phyloP scores from a whole-genome alignment of 352 stramenopile genomes.

The Albugo laibachii region DNA sequence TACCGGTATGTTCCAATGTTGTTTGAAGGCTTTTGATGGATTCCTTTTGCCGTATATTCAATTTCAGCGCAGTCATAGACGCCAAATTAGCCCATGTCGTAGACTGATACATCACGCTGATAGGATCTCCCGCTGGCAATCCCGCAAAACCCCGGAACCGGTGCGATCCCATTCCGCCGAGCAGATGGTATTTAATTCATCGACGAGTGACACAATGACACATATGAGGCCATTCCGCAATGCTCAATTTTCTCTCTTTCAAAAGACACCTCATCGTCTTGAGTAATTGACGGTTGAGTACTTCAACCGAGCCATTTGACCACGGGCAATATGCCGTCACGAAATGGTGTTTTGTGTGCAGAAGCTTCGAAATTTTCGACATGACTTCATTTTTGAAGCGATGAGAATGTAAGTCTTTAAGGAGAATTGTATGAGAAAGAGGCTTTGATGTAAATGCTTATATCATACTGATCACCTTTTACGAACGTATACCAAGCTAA shows the following conservation, averaged over 20 bases:
- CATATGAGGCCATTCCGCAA: constrained; percentile 3
- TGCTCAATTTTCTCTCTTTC: background rate
- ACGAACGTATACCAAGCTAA: no score
- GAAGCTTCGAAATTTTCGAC: constrained; percentile 2
- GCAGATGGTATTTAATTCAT: constrained; percentile 4
- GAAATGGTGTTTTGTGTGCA: constrained; percentile 3
- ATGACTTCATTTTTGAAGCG: constrained; percentile 8
- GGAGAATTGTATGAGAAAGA: no score
- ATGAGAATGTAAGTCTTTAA: no score
- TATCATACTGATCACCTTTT: no score
- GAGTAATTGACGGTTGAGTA: constrained; percentile 4
- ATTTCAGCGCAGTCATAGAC: background rate
- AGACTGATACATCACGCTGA: constrained; percentile 2
- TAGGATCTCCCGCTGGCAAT: background rate
- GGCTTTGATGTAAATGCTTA: no score
- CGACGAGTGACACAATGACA: background rate
- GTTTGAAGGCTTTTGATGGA: no score
- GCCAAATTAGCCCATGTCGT: constrained; percentile 1
- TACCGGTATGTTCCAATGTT: no score
- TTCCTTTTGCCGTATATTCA: background rate
- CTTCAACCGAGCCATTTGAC: constrained; percentile 5
- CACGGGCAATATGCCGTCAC: constrained; percentile 1
- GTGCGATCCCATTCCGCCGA: constrained; percentile 1
- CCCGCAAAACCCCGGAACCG: background rate
- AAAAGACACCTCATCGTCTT: background rate